These are phyloP conservation scores for Schwanniomyces polymorphus DNA, from an alignment of 805 yeast genomes.

Conservation along the genomic window DNA sequence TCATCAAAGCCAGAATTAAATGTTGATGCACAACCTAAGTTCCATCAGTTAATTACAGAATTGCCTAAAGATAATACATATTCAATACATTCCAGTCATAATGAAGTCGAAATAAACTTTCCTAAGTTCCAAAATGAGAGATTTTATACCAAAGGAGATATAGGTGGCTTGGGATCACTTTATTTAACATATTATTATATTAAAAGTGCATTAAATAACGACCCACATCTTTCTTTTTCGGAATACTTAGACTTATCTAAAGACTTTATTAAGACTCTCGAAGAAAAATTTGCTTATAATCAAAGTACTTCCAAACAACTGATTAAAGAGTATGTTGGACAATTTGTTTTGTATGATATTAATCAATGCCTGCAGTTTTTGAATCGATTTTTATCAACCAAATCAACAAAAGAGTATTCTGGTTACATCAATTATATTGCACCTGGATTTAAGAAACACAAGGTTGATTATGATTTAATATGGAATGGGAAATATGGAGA, in stretches of 20 bases:
- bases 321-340: conserved; percentile 1
- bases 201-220: conserved; percentile 2
- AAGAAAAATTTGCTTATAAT: not conserved
- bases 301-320: not conserved
- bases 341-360: conserved; percentile 1
- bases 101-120: not conserved
- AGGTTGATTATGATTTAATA: conserved; percentile 1
- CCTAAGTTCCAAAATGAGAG: not conserved
- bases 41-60: not conserved
- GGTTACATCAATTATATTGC: not conserved
- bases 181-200: conserved; percentile 4
- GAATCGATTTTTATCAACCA: not conserved
- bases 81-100: not conserved
- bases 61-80: not conserved
- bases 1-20: not conserved
- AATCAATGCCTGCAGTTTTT: not conserved
- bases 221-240: conserved; percentile 2
- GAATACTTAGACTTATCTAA: conserved; percentile 1
- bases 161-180: conserved; percentile 5
- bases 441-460: not conserved
- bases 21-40: not conserved
- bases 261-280: not conserved
- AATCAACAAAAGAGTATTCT: not conserved
- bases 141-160: not conserved
- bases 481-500: not conserved